Evolutionary conservation across 768 basidiomycete genomes (phyloP).

Genomic region (Vararia minispora): DNA sequence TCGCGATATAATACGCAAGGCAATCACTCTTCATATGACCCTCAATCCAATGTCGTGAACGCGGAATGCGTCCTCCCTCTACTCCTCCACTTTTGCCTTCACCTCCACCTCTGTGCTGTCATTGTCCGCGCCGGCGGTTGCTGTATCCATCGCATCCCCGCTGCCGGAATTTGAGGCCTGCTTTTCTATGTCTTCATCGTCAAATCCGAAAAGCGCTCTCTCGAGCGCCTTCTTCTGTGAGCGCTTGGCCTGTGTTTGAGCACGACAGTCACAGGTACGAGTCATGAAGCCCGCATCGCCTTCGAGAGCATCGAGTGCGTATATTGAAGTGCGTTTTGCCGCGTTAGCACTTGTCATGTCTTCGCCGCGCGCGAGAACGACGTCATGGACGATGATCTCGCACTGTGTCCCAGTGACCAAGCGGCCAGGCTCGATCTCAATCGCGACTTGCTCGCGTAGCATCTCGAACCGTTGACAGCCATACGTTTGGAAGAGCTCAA

Average conservation of each 20-base stretch:
- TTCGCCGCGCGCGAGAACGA: conserved; percentile 46
- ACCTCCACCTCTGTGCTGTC: background rate
- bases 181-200: conserved; percentile 15
- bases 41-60: background rate
- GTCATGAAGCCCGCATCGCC: conserved; percentile 51
- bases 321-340: conserved; percentile 46
- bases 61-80: background rate
- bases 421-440: conserved; percentile 23
- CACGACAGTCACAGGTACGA: conserved; percentile 58
- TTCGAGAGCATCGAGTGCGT: conserved; percentile 61
- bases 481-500: conserved; percentile 61
- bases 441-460: conserved; percentile 20
- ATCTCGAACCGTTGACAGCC: conserved; percentile 61
- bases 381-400: conserved; percentile 58
- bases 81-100: background rate
- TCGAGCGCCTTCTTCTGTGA: conserved; percentile 27
- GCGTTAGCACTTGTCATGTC: conserved; percentile 42
- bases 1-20: background rate
- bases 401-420: conserved; percentile 29
- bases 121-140: conserved; percentile 3
- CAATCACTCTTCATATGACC: conserved; percentile 1
- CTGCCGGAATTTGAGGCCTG: conserved; percentile 7
- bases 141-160: background rate
- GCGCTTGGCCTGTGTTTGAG: conserved; percentile 22
- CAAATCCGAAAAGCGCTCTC: conserved; percentile 17